These are phyloP conservation scores for Hebeloma cylindrosporum DNA, from an alignment of 768 basidiomycete species.

Conservation along the genomic window DNA sequence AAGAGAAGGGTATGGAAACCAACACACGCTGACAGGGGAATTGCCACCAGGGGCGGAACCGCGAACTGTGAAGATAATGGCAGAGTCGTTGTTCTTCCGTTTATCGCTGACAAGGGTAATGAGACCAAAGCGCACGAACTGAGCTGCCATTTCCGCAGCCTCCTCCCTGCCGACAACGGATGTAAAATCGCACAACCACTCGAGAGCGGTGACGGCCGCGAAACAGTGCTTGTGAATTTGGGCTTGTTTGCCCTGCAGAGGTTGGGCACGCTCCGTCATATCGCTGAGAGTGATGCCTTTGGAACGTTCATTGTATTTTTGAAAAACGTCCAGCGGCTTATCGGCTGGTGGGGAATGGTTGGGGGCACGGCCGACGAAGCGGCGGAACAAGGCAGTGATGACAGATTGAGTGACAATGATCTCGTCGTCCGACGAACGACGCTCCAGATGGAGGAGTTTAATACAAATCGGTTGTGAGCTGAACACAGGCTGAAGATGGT, in stretches of 20 bases:
- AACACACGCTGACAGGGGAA: conserved; percentile 70
- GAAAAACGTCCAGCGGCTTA: conserved; percentile 57
- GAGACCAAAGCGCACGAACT: conserved; percentile 94
- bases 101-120: conserved; percentile 88
- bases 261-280: conserved; percentile 63
- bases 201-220: conserved; percentile 80
- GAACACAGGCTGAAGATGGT: conserved; percentile 89
- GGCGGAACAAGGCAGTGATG: conserved; percentile 91
- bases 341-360: conserved; percentile 63
- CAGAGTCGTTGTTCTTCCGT: conserved; percentile 87
- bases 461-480: conserved; percentile 93
- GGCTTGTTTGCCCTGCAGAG: conserved; percentile 47
- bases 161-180: conserved; percentile 95
- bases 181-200: conserved; percentile 98
- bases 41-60: conserved; percentile 75
- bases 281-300: conserved; percentile 74
- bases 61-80: conserved; percentile 90
- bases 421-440: conserved; percentile 91
- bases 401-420: conserved; percentile 94
- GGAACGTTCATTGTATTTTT: conserved; percentile 76
- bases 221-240: conserved; percentile 73
- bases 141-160: conserved; percentile 96
- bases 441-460: conserved; percentile 95
- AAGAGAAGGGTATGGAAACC: conserved; percentile 8
- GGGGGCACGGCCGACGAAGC: conserved; percentile 87